phyloP scores from a whole-genome alignment of 768 basidiomycete genomes.

The Phlegmacium glaucopus region DNA sequence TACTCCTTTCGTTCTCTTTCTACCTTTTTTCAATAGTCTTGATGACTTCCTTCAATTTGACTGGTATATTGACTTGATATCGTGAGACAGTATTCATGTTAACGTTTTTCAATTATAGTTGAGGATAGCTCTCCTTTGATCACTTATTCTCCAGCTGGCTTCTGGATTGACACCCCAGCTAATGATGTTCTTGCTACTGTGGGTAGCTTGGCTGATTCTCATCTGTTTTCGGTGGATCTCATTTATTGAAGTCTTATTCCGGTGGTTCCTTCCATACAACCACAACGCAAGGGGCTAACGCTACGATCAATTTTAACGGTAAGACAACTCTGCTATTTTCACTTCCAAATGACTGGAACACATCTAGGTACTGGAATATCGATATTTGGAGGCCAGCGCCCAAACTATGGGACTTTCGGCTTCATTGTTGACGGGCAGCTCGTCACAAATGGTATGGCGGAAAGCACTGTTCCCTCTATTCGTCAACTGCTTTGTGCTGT shows the following conservation, averaged over 20 bases:
- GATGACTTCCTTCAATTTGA: slow-evolving; percentile 47
- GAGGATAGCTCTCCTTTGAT: slow-evolving; percentile 57
- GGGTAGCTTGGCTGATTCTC: slow-evolving; percentile 10
- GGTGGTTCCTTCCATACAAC: slow-evolving; percentile 43
- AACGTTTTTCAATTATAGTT: slow-evolving; percentile 27
- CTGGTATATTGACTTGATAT: slow-evolving; percentile 25
- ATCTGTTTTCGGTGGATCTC: not conserved
- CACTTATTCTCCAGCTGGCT: slow-evolving; percentile 43
- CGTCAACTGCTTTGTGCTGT: slow-evolving; percentile 41
- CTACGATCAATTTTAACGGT: slow-evolving; percentile 51
- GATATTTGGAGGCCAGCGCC: slow-evolving; percentile 44
- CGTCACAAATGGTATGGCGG: slow-evolving; percentile 32
- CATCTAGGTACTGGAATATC: slow-evolving; percentile 46
- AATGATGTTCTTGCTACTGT: slow-evolving; percentile 38
- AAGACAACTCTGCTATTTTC: slow-evolving; percentile 4
- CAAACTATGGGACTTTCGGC: slow-evolving; percentile 45
- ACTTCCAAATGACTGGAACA: not conserved
- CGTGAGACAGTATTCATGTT: not conserved
- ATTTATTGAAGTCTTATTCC: slow-evolving; percentile 35
- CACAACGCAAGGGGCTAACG: slow-evolving; percentile 41
- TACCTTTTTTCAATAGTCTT: slow-evolving; percentile 30
- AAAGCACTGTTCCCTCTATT: slow-evolving; percentile 20
- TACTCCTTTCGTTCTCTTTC: slow-evolving; percentile 17
- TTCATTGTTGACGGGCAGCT: slow-evolving; percentile 42
- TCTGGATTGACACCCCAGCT: slow-evolving; percentile 45